Conservation (phyloP, 495 filamentous ascomycete genomes). For the Trypethelium eluteriae region DNA sequence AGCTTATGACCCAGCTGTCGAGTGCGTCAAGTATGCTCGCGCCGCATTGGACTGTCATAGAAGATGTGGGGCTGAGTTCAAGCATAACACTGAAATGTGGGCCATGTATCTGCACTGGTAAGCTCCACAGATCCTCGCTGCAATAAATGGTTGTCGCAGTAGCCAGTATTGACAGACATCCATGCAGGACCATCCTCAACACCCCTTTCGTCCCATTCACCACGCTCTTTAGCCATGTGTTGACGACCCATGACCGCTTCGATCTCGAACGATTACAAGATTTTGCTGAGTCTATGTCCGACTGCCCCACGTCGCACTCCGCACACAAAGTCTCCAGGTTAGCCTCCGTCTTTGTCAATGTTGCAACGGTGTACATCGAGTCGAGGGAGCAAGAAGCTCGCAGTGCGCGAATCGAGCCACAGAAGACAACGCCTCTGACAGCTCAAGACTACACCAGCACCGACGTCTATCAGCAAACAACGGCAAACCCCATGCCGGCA, state of each 20-base stretch:
- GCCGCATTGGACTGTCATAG: constrained; percentile 48
- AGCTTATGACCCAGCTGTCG: constrained; percentile 23
- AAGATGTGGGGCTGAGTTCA: constrained; percentile 42
- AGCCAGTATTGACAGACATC: constrained; percentile 4
- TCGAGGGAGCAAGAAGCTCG: constrained; percentile 8
- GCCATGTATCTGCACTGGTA: constrained; percentile 59
- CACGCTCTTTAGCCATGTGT: constrained; percentile 59
- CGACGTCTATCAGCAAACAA: constrained; percentile 1
- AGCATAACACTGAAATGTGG: constrained; percentile 41
- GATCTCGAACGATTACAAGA: constrained; percentile 2
- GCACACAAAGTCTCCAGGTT: constrained; percentile 9
- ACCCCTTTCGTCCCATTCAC: constrained; percentile 63
- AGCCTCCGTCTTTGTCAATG: constrained; percentile 9
- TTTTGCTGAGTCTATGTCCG: constrained; percentile 6
- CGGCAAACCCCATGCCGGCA: background rate
- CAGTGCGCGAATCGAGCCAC: background rate
- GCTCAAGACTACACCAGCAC: constrained; percentile 3
- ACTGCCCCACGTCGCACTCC: background rate
- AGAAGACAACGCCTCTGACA: background rate
- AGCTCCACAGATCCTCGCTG: constrained; percentile 15
- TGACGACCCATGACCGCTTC: background rate
- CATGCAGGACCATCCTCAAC: constrained; percentile 52
- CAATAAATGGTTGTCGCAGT: background rate
- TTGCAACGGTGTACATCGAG: constrained; percentile 8
- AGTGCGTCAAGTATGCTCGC: constrained; percentile 55